These are phyloP conservation scores for Nigrospora osmanthi DNA, from an alignment of 2,329 filamentous ascomycete genomes.

Conservation along the genomic window DNA sequence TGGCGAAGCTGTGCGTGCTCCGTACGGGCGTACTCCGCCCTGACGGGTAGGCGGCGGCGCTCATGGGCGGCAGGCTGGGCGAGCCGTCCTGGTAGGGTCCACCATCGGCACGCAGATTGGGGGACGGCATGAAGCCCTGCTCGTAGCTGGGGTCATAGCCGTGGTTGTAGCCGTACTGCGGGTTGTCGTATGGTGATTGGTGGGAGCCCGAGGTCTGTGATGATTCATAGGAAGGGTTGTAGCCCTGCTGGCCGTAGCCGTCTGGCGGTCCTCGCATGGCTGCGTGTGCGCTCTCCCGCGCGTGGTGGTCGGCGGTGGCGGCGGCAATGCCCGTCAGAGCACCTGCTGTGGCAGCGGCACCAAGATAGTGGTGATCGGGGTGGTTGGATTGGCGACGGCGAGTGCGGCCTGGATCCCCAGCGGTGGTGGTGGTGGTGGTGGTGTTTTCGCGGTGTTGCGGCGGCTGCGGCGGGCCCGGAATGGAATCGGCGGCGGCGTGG, in stretches of 20 bases:
- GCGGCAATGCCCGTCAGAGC: slow-evolving; percentile 63
- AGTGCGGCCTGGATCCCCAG: not conserved
- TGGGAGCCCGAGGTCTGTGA: slow-evolving; percentile 4
- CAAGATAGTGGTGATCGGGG: slow-evolving; percentile 49
- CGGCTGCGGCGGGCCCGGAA: slow-evolving; percentile 16
- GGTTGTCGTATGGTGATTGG: slow-evolving; percentile 9
- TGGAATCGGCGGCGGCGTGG: slow-evolving; percentile 7
- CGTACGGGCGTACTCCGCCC: slow-evolving; percentile 36
- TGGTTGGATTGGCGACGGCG: not conserved
- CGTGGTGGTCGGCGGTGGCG: slow-evolving; percentile 56
- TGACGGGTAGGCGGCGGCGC: slow-evolving; percentile 22
- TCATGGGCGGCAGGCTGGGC: slow-evolving; percentile 32
- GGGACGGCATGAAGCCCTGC: slow-evolving; percentile 9
- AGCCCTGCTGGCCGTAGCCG: slow-evolving; percentile 10
- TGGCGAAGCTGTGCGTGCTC: slow-evolving; percentile 45
- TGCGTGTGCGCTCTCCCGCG: slow-evolving; percentile 57
- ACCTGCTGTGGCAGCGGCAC: slow-evolving; percentile 49
- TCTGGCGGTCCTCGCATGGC: slow-evolving; percentile 37
- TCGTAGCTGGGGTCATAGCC: slow-evolving; percentile 8
- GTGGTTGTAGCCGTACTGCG: slow-evolving; percentile 7
- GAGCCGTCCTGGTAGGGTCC: slow-evolving; percentile 26
- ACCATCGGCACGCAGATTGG: slow-evolving; percentile 1
- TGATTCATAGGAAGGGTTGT: slow-evolving; percentile 4
- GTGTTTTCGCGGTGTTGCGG: slow-evolving; percentile 4
- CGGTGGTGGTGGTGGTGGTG: not conserved